Percentiles rank a stretch among this genome's conserved stretches.
These are phyloP conservation scores for Lactarius hengduanensis DNA, from an alignment of 768 basidiomycete genomes.

Conservation along the genomic window DNA sequence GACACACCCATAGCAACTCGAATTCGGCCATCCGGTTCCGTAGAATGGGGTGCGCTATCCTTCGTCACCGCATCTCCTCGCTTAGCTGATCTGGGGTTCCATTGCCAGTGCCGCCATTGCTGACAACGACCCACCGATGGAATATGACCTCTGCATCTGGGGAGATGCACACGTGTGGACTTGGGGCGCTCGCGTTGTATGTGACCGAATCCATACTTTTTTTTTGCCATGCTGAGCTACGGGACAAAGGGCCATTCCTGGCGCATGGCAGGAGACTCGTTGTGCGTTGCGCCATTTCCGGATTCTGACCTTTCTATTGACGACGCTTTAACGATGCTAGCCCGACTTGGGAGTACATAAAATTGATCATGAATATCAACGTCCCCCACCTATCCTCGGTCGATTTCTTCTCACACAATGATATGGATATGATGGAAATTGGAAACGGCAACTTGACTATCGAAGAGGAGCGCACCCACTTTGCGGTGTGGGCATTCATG, in stretches of 20 bases:
- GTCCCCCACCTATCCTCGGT: constrained; percentile 42
- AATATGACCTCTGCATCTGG: constrained; percentile 55
- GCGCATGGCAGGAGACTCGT: constrained; percentile 51
- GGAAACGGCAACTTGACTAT: constrained; percentile 51
- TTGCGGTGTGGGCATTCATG: constrained; percentile 57
- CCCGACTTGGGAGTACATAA: constrained; percentile 51
- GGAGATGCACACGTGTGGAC: constrained; percentile 54
- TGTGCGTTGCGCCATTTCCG: constrained; percentile 30
- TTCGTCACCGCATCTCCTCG: neutral
- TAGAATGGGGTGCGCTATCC: constrained; percentile 47
- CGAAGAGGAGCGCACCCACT: constrained; percentile 54
- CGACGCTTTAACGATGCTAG: constrained; percentile 30
- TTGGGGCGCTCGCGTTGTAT: constrained; percentile 56
- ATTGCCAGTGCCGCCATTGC: constrained; percentile 45
- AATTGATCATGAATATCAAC: constrained; percentile 45
- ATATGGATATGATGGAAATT: constrained; percentile 58
- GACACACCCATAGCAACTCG: constrained; percentile 42
- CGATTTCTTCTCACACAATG: constrained; percentile 51
- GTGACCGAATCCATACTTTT: constrained; percentile 16
- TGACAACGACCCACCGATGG: constrained; percentile 44
- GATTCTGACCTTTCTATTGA: neutral
- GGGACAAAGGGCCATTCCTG: constrained; percentile 48
- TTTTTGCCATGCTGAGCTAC: neutral
- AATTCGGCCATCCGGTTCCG: constrained; percentile 58
- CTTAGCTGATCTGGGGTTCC: neutral